Conservation (phyloP, 2,329 filamentous ascomycete species). For the Calonectria leucothoes region DNA sequence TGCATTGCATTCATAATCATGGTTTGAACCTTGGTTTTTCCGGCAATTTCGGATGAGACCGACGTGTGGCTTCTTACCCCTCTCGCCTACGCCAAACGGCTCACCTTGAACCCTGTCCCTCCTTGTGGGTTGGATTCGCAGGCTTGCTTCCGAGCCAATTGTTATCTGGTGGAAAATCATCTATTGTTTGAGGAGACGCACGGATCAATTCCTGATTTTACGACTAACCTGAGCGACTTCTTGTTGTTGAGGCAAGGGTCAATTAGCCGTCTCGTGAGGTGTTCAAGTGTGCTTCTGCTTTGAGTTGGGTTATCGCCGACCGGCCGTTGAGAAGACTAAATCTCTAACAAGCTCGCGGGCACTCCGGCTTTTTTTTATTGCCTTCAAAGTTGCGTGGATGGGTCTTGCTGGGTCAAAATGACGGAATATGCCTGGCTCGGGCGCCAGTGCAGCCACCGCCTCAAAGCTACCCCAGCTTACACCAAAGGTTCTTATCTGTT, state of each 20-base stretch:
- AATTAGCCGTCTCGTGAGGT: neutral
- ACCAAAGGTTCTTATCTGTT: neutral
- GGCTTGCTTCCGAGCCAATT: neutral
- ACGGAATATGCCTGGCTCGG: neutral
- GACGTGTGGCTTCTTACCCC: neutral
- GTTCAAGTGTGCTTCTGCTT: neutral
- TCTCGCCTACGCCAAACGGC: neutral
- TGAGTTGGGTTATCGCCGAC: neutral
- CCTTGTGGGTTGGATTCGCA: neutral
- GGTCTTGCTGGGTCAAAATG: neutral
- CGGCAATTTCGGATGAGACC: neutral
- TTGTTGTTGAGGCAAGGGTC: too few relatives aligned
- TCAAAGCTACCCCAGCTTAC: neutral
- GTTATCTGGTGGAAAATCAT: neutral
- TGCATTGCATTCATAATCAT: neutral
- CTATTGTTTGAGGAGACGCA: neutral
- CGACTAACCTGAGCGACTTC: neutral
- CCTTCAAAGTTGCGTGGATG: neutral
- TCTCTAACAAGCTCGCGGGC: neutral
- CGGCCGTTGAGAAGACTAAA: neutral
- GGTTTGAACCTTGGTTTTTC: neutral
- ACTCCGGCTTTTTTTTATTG: neutral
- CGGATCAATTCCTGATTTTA: neutral
- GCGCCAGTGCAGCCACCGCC: neutral
- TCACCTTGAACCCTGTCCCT: neutral